Base-by-base conservation (phyloP, 768 basidiomycete genomes). In the Collybia mongolica region DNA sequence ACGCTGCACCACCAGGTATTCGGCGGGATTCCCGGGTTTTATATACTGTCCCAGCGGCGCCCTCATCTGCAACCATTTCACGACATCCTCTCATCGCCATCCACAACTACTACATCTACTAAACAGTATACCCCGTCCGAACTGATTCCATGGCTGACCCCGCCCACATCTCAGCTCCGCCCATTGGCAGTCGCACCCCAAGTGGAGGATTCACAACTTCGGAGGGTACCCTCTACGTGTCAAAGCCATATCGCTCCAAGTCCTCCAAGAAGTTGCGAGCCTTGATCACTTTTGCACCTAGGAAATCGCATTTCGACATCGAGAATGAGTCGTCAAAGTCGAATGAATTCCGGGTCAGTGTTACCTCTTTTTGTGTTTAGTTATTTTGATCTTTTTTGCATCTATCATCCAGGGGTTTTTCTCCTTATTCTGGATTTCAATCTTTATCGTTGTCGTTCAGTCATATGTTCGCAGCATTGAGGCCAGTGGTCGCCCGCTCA, bases 381-480 rank as follows among this genome's bases (percentile, higher is more conserved):
- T 35, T 23, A 39, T 39, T 42, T 23, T 39, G 45, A 51, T 35
- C 54, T 39, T 14, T n/a, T 11, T 11, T 14, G 46, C 52, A 18
- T 52, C 22, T n/a, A 32, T 19, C 11, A 49, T 40, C 12, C 58
- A 90, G 86, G 96, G 96, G 1, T 98, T 98, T 74, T 98, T 93
- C 68, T 83, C 89, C 3, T 79, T 98, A 44, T 98, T 98, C 72
- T 98, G 97, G 85, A 83, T 90, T 48, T 86, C 86, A 18, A 81
- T 95, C 56, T 93, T 90, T 59, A 79, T 96, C 44, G 84, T 93
- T 62, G 81, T 86, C 9, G 64, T 93, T 36, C 79, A 86, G 57
- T 90, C 89, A 3, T 92, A 90, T 67, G 72, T 92, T 46, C 79
- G 76, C 44, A 84, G 85, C 63, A 83, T 88, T 55, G 87, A 93